Evolutionary conservation across 345 rosid species (phyloP), one percentile per base, ranked within the genome.

Genomic region (Rhodomyrtus tomentosa): DNA sequence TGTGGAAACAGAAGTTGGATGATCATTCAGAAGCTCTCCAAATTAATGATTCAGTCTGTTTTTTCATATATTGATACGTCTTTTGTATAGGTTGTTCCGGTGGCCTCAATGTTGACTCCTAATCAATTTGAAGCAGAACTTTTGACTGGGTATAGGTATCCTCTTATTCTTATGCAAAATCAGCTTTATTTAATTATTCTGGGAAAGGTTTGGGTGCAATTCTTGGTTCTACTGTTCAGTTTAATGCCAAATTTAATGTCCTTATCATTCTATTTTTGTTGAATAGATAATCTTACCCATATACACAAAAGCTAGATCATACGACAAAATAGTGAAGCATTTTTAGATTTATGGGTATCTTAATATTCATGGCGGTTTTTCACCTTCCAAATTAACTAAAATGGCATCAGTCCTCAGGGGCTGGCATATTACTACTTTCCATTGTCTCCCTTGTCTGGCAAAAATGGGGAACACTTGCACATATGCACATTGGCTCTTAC

Each of bases 81-180:
- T 32, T 62, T 68, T 4, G 21, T 68, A 10, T 88, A 95, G 99
- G 99, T 97, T 92, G 98, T 97, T 83, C 99, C 99, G 24, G 90
- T 95, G 86, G 99, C 99, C 84, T 94, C 99, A 83, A 97, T 97
- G 99, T 90, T 97, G 93, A 97, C 99, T 83, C 99, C 99, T 88
- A 97, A 97, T 87, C 99, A 97, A 88, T 97, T 97, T 87, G 99
- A 97, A 91, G 99, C 99, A 58, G 99, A 97, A 85, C 89, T 86
- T n/a, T 93, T 97, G 90, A 95, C 98, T 81, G 95, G 94, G 73
- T 86, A 84, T 83, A 97, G 98, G 99, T 97, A 93, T 55, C n/a
- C 16, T 51, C 58, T 14, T 52, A 40, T 81, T 81, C 55, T 53
- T 27, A 81, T 53, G 53, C 83, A 55, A 27, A 45, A 81, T 81